Base-by-base conservation (phyloP, 2,329 filamentous ascomycete genomes). In the Chrysoporthe deuterocubensis region DNA sequence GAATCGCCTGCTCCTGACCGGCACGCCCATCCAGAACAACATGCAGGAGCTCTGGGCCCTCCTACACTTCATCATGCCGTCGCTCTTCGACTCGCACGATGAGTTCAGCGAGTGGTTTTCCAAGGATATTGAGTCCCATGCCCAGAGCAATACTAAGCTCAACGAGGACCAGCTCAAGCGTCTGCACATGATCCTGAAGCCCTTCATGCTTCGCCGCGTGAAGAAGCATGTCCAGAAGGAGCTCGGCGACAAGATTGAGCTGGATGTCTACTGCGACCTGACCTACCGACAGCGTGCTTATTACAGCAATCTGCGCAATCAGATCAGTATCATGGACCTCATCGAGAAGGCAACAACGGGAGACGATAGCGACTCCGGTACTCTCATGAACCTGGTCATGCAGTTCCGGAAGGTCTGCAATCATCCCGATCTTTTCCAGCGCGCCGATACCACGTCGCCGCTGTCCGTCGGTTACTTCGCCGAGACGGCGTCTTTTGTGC, bases 211-310 rank as follows among this genome's bases (percentile, higher is more conserved):
- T 78, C 93, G 96, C 74, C 95, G 96, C 88, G 93, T 99, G 81
- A 99, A 99, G 89, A 98, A 98, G 83, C 95, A 99, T 78, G 96
- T 99, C 62, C 96, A 99, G 79, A 97, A 98, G 80, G 96, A 99
- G 79, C 89, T 99, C 61, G 96, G 96, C 59, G 96, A 99, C 87
- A 99, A 99, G 89, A 96, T 98, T 69, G 96, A 99, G 79, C 84
- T 93, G 70, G 96, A 99, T 75, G 88, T 99, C 68, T 98, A 95
- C 87, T 99, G 96, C 78, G 91, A 99, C 74, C 88, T 99, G 71
- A 98, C 96, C 0, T 98, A 98, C 79, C 91, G 96, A 72, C 96
- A 99, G 79, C 90, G 96, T 43, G 94, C 94, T 18, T 93, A 96
- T 81, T 99, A 99, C 80, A 87, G 89, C 73, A 97, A 94, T 74